Evolutionary conservation across 352 stramenopile species (phyloP), one percentile per base, ranked within the genome.

Genomic region (Plasmopara viticola): DNA sequence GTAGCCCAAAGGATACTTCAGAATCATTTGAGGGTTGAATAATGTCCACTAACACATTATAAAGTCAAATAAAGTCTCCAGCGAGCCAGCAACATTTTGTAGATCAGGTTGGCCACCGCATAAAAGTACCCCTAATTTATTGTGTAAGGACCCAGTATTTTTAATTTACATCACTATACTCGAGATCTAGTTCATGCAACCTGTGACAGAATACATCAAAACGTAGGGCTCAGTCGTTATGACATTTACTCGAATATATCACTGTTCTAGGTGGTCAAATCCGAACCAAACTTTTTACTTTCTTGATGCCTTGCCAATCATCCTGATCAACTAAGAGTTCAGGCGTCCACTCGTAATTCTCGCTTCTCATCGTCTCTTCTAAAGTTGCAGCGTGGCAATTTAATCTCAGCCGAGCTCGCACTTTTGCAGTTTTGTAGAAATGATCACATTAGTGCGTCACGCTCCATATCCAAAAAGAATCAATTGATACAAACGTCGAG

Each of bases 381-480:
- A 48, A 58, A 5, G 17, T 31, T 3, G 47, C 50, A 28, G 35
- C 31, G 8, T 44, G 48, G 4, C 40, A 31, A n/a, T 45, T 10
- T 38, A 72, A 50, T 1, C 38, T 33, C 31, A 74, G 25, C 6
- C 29, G 38, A 18, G 42, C 29, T 15, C 62, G 44, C 13, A 68
- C 55, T 20, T 44, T 56, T n/a, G 39, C 35, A 15, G 60, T 39
- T 60, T 58, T 15, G 68, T 47, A 0, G 55, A 52, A 53, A 72
- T 58, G 31, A 62, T 53, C 0, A 42, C 55, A 44, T 49, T 8
- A 44, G 14, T 2, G 28, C 44, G 12, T 54, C 66, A 45, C 71
- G 61, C 1, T 41, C 52, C 69, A 82, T 78, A 48, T 82, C 78
- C 39, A 82, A 47, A 48, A 70, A 79, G 58, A 46, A 82, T 48